Conservation (phyloP, 2,329 filamentous ascomycete genomes). For the Aspergillus pseudoglaucus region DNA sequence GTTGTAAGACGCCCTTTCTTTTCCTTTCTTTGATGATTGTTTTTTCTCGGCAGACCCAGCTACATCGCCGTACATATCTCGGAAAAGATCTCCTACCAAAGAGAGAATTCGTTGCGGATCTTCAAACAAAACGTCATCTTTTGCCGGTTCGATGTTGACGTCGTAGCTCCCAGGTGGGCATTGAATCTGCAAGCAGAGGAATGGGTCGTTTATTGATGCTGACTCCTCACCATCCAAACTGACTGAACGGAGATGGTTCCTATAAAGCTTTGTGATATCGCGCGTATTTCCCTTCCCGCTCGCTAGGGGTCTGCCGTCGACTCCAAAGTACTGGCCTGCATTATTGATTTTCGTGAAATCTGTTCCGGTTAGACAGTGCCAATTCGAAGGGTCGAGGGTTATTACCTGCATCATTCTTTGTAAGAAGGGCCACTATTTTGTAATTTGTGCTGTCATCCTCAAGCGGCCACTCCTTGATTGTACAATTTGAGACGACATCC, state of each 20-base stretch:
- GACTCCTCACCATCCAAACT: constrained; percentile 12
- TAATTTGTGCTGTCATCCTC: constrained; percentile 24
- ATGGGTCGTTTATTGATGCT: constrained; percentile 43
- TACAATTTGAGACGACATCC: constrained; percentile 48
- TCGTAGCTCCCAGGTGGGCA: constrained; percentile 54
- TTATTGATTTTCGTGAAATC: constrained; percentile 31
- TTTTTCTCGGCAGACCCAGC: neutral
- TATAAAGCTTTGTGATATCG: constrained; percentile 47
- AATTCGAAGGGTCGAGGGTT: neutral
- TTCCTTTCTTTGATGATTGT: constrained; percentile 1
- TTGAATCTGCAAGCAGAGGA: constrained; percentile 49
- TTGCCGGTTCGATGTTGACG: constrained; percentile 57
- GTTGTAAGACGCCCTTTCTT: neutral
- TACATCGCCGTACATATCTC: constrained; percentile 9
- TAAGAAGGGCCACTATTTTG: constrained; percentile 44
- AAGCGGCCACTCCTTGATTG: constrained; percentile 22
- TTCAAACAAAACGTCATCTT: constrained; percentile 57
- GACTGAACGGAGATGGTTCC: constrained; percentile 41
- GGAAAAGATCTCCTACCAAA: constrained; percentile 35
- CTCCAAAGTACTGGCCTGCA: constrained; percentile 46
- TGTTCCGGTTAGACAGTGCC: constrained; percentile 19
- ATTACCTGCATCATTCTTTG: constrained; percentile 37
- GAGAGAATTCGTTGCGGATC: constrained; percentile 39
- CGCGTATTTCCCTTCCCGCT: constrained; percentile 46
- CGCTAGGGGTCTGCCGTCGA: constrained; percentile 53